These are phyloP conservation scores for Agrocybe pediades DNA, from an alignment of 768 basidiomycete species.

Conservation along the genomic window DNA sequence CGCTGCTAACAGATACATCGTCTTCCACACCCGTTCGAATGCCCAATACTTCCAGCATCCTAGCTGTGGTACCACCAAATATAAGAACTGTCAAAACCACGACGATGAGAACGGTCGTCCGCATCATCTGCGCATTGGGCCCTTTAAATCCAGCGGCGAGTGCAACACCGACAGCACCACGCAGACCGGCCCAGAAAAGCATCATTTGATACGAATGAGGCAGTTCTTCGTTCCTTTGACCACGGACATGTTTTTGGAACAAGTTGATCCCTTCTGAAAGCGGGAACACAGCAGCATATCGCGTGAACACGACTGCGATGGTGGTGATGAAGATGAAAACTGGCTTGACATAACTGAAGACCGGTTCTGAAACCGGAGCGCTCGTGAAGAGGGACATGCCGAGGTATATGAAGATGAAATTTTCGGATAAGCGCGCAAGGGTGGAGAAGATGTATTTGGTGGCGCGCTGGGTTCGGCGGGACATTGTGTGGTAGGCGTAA, in stretches of 20 bases:
- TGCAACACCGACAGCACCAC: constrained; percentile 97
- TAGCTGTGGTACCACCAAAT: constrained; percentile 95
- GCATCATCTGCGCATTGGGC: constrained; percentile 85
- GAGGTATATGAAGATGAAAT: constrained; percentile 99
- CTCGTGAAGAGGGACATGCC: constrained; percentile 96
- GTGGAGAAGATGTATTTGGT: constrained; percentile 96
- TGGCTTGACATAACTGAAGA: constrained; percentile 89
- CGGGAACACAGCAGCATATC: constrained; percentile 95
- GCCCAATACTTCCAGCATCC: constrained; percentile 97
- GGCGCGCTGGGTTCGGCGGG: constrained; percentile 87
- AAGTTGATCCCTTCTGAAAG: constrained; percentile 94
- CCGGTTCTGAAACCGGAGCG: constrained; percentile 73
- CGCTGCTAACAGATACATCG: constrained; percentile 65
- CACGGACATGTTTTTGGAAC: constrained; percentile 80
- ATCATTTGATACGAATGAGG: constrained; percentile 99
- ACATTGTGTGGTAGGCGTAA: constrained; percentile 99
- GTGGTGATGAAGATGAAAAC: constrained; percentile 92
- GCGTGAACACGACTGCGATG: constrained; percentile 90
- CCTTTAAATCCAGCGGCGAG: constrained; percentile 96
- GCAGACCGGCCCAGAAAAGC: constrained; percentile 97
- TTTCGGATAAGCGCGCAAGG: constrained; percentile 93
- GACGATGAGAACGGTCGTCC: constrained; percentile 93
- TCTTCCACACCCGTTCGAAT: constrained; percentile 96
- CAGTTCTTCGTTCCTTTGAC: constrained; percentile 86
- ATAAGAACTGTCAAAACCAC: constrained; percentile 93